phyloP scores from a whole-genome alignment of 2,329 filamentous ascomycete genomes.

The Stenocarpella maydis region DNA sequence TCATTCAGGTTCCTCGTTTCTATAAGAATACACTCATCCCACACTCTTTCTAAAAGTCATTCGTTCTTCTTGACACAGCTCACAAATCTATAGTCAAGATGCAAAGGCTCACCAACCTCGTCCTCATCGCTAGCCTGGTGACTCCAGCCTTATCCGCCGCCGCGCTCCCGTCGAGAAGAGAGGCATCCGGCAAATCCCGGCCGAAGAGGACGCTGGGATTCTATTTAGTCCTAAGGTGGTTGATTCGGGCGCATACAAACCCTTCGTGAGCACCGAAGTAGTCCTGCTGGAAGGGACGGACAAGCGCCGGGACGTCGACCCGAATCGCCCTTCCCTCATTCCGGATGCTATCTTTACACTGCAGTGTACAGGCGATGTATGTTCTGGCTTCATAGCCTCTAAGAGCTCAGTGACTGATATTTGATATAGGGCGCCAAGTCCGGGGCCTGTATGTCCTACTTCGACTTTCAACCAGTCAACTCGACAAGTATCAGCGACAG shows the following conservation, averaged over 20 bases:
- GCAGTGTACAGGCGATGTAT: neutral
- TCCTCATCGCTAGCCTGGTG: conserved; percentile 5
- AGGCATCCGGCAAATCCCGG: neutral
- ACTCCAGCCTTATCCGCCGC: conserved; percentile 3
- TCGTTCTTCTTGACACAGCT: neutral
- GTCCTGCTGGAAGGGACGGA: conserved; percentile 9
- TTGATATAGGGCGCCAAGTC: neutral
- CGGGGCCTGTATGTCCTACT: conserved; percentile 11
- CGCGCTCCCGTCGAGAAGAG: neutral
- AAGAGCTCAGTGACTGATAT: neutral
- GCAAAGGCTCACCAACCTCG: conserved; percentile 9
- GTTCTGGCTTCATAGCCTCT: neutral
- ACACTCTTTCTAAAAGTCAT: conserved; percentile 8
- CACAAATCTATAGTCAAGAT: neutral
- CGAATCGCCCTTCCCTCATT: neutral
- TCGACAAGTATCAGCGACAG: conserved; percentile 11
- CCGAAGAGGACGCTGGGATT: neutral
- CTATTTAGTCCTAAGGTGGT: neutral
- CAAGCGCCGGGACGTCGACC: conserved; percentile 13
- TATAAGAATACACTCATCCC: neutral
- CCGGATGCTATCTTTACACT: conserved; percentile 3
- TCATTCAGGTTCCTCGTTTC: neutral
- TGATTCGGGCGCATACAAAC: neutral
- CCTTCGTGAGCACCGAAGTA: conserved; percentile 6
- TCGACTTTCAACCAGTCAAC: conserved; percentile 6